These are phyloP conservation scores for Fusarium sambucinum DNA, from an alignment of 2,329 filamentous ascomycete genomes.

Conservation along the genomic window DNA sequence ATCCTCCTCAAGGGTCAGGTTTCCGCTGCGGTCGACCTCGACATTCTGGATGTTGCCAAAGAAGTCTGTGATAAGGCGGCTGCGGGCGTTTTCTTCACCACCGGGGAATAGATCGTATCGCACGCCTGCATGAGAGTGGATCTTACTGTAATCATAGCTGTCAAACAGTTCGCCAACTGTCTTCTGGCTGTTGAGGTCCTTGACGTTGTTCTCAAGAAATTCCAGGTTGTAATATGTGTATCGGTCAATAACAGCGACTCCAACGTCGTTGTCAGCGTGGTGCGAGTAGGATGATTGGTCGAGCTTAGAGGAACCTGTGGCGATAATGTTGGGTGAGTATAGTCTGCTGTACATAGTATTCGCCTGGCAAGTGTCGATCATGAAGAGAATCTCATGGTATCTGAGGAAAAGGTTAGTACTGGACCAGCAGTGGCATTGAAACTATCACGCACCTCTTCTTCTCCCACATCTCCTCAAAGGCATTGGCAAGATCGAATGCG, in stretches of 20 bases:
- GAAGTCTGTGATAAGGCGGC: constrained; percentile 92
- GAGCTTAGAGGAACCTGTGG: constrained; percentile 94
- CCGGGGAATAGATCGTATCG: constrained; percentile 95
- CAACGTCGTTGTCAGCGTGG: constrained; percentile 97
- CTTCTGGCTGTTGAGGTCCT: constrained; percentile 86
- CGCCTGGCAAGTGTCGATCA: constrained; percentile 99
- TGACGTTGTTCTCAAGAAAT: constrained; percentile 91
- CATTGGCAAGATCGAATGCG: constrained; percentile 94
- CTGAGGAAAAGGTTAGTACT: constrained; percentile 54
- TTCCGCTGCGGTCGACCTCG: constrained; percentile 78
- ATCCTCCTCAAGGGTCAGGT: constrained; percentile 75
- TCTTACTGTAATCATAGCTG: constrained; percentile 94
- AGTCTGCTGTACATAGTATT: constrained; percentile 99
- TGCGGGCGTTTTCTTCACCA: constrained; percentile 80
- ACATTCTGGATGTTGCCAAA: constrained; percentile 99
- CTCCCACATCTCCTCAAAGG: constrained; percentile 99
- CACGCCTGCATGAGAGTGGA: constrained; percentile 91
- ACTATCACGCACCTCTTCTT: constrained; percentile 79
- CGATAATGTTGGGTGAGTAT: constrained; percentile 98
- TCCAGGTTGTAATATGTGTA: constrained; percentile 99
- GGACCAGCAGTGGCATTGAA: constrained; percentile 32
- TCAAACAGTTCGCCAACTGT: constrained; percentile 95
- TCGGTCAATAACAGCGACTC: constrained; percentile 96
- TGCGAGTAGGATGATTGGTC: constrained; percentile 98
- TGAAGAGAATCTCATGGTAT: constrained; percentile 98